Evolutionary conservation across 495 filamentous ascomycete species (phyloP).

Genomic region (Pyronema omphalodes): DNA sequence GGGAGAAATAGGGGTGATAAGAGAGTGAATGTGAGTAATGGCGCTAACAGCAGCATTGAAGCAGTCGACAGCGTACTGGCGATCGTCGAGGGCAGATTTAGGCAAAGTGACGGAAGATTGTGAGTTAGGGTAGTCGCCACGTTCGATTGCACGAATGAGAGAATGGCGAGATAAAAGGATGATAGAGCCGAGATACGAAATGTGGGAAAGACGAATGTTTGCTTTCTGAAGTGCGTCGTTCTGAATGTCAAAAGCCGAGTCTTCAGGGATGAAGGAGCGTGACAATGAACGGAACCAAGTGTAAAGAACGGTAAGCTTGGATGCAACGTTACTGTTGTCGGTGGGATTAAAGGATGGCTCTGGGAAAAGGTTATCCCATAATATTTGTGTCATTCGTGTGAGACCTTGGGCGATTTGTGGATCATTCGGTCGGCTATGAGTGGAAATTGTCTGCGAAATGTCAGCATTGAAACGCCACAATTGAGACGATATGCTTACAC

Average conservation of each 20-base stretch:
- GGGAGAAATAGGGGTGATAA: background rate
- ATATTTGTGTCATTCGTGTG: background rate
- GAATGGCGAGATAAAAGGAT: background rate
- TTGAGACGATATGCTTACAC: background rate
- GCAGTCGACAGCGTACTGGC: constrained; percentile 2
- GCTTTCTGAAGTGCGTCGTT: constrained; percentile 2
- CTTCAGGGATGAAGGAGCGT: constrained; percentile 1
- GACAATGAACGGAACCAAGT: background rate
- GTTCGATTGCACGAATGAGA: constrained; percentile 1
- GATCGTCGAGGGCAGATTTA: background rate
- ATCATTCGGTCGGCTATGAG: background rate
- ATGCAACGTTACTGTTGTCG: background rate
- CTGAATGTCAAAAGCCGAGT: background rate
- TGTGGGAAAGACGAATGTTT: constrained; percentile 1
- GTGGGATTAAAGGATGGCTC: background rate
- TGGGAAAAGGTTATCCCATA: constrained; percentile 1
- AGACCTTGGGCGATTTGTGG: background rate
- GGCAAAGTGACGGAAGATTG: background rate
- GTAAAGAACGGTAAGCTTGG: background rate
- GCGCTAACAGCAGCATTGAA: constrained; percentile 2
- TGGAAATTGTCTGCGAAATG: background rate
- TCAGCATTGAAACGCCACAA: background rate
- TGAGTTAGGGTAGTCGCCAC: background rate
- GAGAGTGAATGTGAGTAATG: background rate
- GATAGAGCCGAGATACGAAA: background rate